A percentile compares a stretch with the other conserved stretches of the same genome.
Evolutionary conservation across 495 filamentous ascomycete species (phyloP).

Genomic region (Penicilliopsis zonata): DNA sequence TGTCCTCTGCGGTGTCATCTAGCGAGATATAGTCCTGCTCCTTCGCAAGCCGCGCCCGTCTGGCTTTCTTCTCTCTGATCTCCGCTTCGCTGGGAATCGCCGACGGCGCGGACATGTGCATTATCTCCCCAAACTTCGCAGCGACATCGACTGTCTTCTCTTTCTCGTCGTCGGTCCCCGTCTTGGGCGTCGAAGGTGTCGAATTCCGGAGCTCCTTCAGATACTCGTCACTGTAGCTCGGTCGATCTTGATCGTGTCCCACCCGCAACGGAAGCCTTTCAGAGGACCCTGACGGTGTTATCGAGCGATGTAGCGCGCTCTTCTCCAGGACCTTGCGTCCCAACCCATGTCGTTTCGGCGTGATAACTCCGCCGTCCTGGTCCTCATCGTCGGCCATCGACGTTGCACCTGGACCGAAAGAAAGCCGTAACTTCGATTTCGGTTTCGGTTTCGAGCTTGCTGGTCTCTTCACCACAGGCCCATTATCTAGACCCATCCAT

Average conservation of each 20-base stretch:
- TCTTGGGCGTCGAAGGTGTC: slow-evolving; percentile 67
- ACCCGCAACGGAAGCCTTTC: slow-evolving; percentile 42
- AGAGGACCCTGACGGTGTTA: slow-evolving; percentile 25
- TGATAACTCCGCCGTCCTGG: slow-evolving; percentile 44
- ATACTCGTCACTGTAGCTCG: slow-evolving; percentile 77
- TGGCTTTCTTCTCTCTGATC: slow-evolving; percentile 83
- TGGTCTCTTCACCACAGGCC: slow-evolving; percentile 31
- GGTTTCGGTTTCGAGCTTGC: slow-evolving; percentile 44
- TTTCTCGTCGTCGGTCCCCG: slow-evolving; percentile 34
- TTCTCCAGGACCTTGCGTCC: slow-evolving; percentile 60
- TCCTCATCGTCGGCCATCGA: slow-evolving; percentile 41
- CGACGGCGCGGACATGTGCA: slow-evolving; percentile 20
- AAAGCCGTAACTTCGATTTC: slow-evolving; percentile 54
- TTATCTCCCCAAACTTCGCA: slow-evolving; percentile 48
- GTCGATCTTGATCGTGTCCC: slow-evolving; percentile 53
- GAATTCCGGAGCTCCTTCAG: slow-evolving; percentile 72
- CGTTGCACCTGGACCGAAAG: slow-evolving; percentile 57
- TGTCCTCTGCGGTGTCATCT: slow-evolving; percentile 41
- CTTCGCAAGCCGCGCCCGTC: slow-evolving; percentile 66
- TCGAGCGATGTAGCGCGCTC: slow-evolving; percentile 47
- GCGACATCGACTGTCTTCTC: slow-evolving; percentile 54
- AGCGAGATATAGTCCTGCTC: slow-evolving; percentile 75
- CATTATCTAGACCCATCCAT: slow-evolving; percentile 10
- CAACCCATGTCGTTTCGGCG: slow-evolving; percentile 58
- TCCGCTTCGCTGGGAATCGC: slow-evolving; percentile 75